phyloP scores from a whole-genome alignment of 2,329 filamentous ascomycete genomes.

The Trichoderma atroviride region DNA sequence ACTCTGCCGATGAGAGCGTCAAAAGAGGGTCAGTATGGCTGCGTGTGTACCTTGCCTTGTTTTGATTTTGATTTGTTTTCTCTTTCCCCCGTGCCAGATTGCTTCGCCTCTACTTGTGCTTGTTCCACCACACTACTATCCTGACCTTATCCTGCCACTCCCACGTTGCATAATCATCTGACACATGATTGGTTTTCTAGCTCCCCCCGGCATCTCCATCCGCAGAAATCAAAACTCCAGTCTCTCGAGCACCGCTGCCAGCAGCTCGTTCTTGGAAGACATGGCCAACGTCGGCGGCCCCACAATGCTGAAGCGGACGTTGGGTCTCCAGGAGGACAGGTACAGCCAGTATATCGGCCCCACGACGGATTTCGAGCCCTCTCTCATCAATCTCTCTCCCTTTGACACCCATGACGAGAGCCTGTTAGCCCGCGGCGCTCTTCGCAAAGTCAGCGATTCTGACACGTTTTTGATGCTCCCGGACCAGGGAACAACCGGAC shows the following conservation, averaged over 20 bases:
- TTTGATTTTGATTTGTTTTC: conserved; percentile 5
- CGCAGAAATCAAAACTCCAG: conserved; percentile 59
- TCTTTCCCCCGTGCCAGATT: background rate
- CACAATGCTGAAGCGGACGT: conserved; percentile 66
- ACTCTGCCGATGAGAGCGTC: conserved; percentile 61
- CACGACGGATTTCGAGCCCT: conserved; percentile 81
- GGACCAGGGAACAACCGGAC: conserved; percentile 71
- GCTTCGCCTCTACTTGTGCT: conserved; percentile 2
- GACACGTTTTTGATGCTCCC: conserved; percentile 82
- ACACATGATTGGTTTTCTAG: conserved; percentile 55
- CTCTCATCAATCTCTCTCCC: conserved; percentile 77
- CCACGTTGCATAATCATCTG: conserved; percentile 38
- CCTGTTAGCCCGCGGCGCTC: conserved; percentile 66
- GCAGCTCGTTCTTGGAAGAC: conserved; percentile 67
- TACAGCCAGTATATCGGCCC: conserved; percentile 83
- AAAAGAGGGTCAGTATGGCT: conserved; percentile 68
- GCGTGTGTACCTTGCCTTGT: conserved; percentile 24
- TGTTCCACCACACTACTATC: conserved; percentile 2
- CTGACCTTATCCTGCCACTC: conserved; percentile 10
- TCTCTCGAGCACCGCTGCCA: conserved; percentile 63
- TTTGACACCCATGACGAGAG: conserved; percentile 84
- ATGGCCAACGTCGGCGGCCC: conserved; percentile 71
- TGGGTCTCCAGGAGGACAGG: conserved; percentile 76
- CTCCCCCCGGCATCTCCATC: conserved; percentile 56
- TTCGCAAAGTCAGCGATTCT: conserved; percentile 74